A percentile compares a stretch with the other conserved stretches of the same genome.
These are phyloP conservation scores for Paradendryphiella salina DNA, from an alignment of 2,329 filamentous ascomycete species.

Conservation along the genomic window DNA sequence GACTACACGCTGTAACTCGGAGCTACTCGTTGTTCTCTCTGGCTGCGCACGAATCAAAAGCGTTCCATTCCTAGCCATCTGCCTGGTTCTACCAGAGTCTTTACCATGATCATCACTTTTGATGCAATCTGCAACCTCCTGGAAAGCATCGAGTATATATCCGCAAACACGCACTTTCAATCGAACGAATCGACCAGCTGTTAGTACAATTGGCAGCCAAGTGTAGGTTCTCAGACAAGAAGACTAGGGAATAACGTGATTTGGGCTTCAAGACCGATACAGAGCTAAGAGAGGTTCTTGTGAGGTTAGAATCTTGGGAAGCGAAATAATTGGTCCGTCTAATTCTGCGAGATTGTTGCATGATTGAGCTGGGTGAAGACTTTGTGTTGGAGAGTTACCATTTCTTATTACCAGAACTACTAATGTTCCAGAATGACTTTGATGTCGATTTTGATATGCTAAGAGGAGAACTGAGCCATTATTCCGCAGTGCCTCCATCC, in stretches of 20 bases:
- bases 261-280: slow-evolving; percentile 27
- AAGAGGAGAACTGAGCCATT: slow-evolving; percentile 47
- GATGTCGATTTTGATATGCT: slow-evolving; percentile 62
- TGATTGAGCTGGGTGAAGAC: slow-evolving; percentile 63
- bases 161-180: slow-evolving; percentile 52
- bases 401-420: slow-evolving; percentile 67
- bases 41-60: too few relatives aligned
- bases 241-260: slow-evolving; percentile 36
- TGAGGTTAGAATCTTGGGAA: slow-evolving; percentile 59
- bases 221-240: slow-evolving; percentile 70
- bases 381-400: slow-evolving; percentile 66
- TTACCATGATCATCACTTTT: slow-evolving; percentile 67
- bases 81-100: background rate
- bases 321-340: slow-evolving; percentile 88
- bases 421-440: slow-evolving; percentile 72
- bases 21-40: too few relatives aligned
- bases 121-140: slow-evolving; percentile 73
- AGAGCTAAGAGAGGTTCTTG: slow-evolving; percentile 51
- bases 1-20: background rate
- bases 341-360: slow-evolving; percentile 74
- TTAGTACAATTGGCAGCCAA: slow-evolving; percentile 69
- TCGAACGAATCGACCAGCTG: slow-evolving; percentile 72
- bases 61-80: too few relatives aligned
- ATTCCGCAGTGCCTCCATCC: slow-evolving; percentile 44
- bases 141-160: slow-evolving; percentile 63